A percentile compares a stretch with the other conserved stretches of the same genome.
These are phyloP conservation scores for Ustilago trichophora DNA, from an alignment of 1,284 basidiomycete species.

Conservation along the genomic window DNA sequence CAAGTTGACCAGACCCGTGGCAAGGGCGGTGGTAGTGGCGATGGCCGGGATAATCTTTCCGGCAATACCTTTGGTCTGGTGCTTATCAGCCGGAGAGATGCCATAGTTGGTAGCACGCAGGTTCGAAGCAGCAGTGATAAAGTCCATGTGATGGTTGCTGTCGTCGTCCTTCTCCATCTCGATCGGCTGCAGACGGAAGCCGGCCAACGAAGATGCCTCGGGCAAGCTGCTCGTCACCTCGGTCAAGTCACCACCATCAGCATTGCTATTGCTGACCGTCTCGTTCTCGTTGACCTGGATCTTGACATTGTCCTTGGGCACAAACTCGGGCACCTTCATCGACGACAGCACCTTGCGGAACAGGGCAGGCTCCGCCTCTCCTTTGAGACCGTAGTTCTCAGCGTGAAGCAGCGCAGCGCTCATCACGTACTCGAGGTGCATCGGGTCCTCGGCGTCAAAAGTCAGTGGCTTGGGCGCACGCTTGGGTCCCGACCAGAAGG, in stretches of 20 bases:
- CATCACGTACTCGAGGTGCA: slow-evolving; percentile 89
- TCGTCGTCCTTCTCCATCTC: slow-evolving; percentile 99
- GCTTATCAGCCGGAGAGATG: slow-evolving; percentile 86
- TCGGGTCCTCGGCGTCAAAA: slow-evolving; percentile 78
- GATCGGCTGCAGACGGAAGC: slow-evolving; percentile 91
- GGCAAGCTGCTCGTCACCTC: slow-evolving; percentile 62
- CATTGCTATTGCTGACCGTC: slow-evolving; percentile 74
- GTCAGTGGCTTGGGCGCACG: slow-evolving; percentile 91
- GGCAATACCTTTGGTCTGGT: slow-evolving; percentile 97
- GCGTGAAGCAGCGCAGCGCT: slow-evolving; percentile 96
- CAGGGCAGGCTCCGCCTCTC: slow-evolving; percentile 79
- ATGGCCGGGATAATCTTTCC: slow-evolving; percentile 99
- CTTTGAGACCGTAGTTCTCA: slow-evolving; percentile 96
- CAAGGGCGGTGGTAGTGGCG: slow-evolving; percentile 94
- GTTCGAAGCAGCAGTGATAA: slow-evolving; percentile 98
- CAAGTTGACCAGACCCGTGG: slow-evolving; percentile 92
- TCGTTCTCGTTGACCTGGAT: slow-evolving; percentile 96
- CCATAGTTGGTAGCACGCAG: slow-evolving; percentile 95
- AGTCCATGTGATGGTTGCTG: slow-evolving; percentile 97
- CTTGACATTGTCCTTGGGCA: slow-evolving; percentile 89
- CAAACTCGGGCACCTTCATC: slow-evolving; percentile 91
- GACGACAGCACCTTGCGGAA: slow-evolving; percentile 87
- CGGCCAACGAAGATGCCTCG: slow-evolving; percentile 76
- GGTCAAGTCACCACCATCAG: slow-evolving; percentile 48
- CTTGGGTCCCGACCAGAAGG: slow-evolving; percentile 83